Evolutionary conservation across 192 early-diverging fungal species (phyloP).

Genomic region (Allomyces arbusculus): DNA sequence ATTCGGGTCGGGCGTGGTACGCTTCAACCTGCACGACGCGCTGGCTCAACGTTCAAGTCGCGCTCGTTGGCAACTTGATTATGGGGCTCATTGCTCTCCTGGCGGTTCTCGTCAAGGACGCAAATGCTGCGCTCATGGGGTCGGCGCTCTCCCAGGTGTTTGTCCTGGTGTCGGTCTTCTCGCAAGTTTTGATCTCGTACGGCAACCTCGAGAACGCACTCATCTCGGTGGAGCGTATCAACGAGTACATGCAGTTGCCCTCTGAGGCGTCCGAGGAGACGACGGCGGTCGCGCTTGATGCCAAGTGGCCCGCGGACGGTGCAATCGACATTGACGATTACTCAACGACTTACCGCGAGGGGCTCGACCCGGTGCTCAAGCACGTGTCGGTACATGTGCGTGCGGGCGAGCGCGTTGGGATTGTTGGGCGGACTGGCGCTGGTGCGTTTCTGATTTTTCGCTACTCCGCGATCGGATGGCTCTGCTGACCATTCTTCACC

Average conservation of each 20-base stretch:
- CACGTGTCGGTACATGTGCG: slow-evolving; percentile 7
- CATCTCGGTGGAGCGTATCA: slow-evolving; percentile 71
- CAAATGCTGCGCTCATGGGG: slow-evolving; percentile 65
- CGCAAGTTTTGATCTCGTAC: slow-evolving; percentile 65
- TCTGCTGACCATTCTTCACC: too few relatives aligned
- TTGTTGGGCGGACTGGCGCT: slow-evolving; percentile 23
- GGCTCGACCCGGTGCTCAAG: slow-evolving; percentile 15
- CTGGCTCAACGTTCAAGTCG: slow-evolving; percentile 71
- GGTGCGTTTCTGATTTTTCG: background rate
- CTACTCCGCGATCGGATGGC: background rate
- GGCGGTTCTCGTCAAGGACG: background rate
- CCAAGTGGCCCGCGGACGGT: slow-evolving; percentile 18
- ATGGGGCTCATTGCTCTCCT: slow-evolving; percentile 16
- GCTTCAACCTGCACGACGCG: slow-evolving; percentile 33
- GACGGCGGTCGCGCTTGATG: background rate
- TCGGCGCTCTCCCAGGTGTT: slow-evolving; percentile 66
- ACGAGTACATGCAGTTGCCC: slow-evolving; percentile 62
- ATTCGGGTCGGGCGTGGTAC: background rate
- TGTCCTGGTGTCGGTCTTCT: slow-evolving; percentile 55
- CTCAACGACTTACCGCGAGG: slow-evolving; percentile 18
- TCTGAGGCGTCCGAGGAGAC: slow-evolving; percentile 28
- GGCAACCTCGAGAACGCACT: slow-evolving; percentile 68
- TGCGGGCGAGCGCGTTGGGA: slow-evolving; percentile 22
- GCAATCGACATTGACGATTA: slow-evolving; percentile 16
- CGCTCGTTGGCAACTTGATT: slow-evolving; percentile 17